phyloP scores from a whole-genome alignment of 768 basidiomycete species.

The Floccularia luteovirens region DNA sequence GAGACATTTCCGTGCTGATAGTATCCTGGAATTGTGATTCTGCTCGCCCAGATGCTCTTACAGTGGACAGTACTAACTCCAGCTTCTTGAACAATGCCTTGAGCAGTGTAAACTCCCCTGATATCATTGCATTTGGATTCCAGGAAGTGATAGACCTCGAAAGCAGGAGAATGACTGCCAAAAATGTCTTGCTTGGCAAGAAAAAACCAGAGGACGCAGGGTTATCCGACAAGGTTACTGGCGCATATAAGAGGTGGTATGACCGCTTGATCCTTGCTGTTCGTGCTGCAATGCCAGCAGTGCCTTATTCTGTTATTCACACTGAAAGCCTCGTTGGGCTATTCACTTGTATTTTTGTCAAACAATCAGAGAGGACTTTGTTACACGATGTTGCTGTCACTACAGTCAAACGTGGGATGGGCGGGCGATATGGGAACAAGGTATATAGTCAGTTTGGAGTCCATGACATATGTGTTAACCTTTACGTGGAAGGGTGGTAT shows the following conservation, averaged over 20 bases:
- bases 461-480: neutral
- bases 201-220: constrained; percentile 56
- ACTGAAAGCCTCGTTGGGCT: constrained; percentile 89
- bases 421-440: constrained; percentile 93
- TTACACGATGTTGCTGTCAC: constrained; percentile 69
- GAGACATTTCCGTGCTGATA: constrained; percentile 69
- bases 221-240: constrained; percentile 77
- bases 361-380: constrained; percentile 49
- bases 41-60: constrained; percentile 70
- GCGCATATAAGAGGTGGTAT: constrained; percentile 84
- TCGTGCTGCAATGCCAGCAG: constrained; percentile 63
- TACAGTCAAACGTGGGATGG: constrained; percentile 88
- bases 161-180: constrained; percentile 84
- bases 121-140: constrained; percentile 90
- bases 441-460: constrained; percentile 28
- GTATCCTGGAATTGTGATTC: constrained; percentile 94
- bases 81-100: constrained; percentile 78
- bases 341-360: constrained; percentile 73
- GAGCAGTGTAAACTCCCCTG: constrained; percentile 61
- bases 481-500: constrained; percentile 65
- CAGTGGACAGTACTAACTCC: constrained; percentile 59
- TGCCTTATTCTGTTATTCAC: constrained; percentile 75
- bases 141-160: constrained; percentile 98
- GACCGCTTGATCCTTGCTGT: constrained; percentile 73
- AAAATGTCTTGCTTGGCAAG: constrained; percentile 77